phyloP scores from a whole-genome alignment of 108 stramenopile genomes.

The Phaeodactylum tricornutum region DNA sequence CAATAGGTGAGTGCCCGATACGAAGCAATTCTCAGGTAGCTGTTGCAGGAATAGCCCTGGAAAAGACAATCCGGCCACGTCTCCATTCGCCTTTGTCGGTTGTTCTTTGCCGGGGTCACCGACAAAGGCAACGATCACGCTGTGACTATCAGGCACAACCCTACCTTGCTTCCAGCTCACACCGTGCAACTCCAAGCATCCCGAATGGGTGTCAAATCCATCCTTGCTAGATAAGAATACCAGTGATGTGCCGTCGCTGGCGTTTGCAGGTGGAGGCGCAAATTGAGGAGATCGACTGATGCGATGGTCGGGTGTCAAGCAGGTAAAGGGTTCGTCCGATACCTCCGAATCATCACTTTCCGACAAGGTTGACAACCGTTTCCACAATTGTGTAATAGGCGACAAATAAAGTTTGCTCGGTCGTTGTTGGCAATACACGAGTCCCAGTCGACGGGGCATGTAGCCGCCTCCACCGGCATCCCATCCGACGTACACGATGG shows the following conservation, averaged over 20 bases:
- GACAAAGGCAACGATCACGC: not conserved
- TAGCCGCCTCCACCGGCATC: constrained; percentile 54
- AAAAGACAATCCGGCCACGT: constrained; percentile 39
- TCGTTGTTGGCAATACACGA: constrained; percentile 63
- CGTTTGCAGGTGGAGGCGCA: constrained; percentile 11
- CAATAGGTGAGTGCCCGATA: constrained; percentile 21
- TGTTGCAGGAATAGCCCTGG: constrained; percentile 59
- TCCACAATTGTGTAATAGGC: constrained; percentile 25
- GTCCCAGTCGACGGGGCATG: constrained; percentile 63
- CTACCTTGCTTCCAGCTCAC: constrained; percentile 21
- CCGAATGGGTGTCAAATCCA: constrained; percentile 63
- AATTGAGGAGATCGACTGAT: constrained; percentile 58
- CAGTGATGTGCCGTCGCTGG: constrained; percentile 18
- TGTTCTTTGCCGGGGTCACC: not conserved
- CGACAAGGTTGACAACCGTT: constrained; percentile 8
- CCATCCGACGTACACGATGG: constrained; percentile 66
- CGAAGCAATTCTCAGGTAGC: constrained; percentile 36
- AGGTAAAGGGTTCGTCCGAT: constrained; percentile 17
- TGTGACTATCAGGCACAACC: not conserved
- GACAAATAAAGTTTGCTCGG: constrained; percentile 55
- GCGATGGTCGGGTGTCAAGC: constrained; percentile 37
- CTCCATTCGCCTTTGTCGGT: constrained; percentile 4
- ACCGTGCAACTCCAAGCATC: constrained; percentile 44
- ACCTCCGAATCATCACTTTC: constrained; percentile 5
- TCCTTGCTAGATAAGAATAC: constrained; percentile 38